A percentile compares a stretch with the other conserved stretches of the same genome.
phyloP scores from a whole-genome alignment of 2,329 filamentous ascomycete species.

The Bipolaris bicolor region DNA sequence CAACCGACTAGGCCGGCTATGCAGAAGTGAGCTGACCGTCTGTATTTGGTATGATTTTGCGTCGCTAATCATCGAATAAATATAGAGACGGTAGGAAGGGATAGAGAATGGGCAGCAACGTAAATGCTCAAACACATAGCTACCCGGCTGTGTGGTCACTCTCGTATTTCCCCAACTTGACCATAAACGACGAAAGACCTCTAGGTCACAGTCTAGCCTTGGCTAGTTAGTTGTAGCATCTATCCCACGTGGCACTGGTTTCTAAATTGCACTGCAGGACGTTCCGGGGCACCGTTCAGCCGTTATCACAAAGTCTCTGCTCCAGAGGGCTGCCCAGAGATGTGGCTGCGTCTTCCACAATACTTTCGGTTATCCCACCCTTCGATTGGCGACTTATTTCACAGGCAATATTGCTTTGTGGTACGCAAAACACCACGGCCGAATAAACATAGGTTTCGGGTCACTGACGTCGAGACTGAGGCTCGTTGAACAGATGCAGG shows the following conservation, averaged over 20 bases:
- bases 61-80: no score
- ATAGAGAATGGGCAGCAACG: no score
- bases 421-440: background rate
- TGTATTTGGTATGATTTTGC: no score
- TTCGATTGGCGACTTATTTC: background rate
- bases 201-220: background rate
- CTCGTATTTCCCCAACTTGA: background rate
- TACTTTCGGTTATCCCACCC: background rate
- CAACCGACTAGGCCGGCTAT: no score
- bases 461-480: background rate
- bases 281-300: background rate
- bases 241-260: background rate
- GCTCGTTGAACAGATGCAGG: background rate
- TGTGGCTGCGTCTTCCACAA: background rate
- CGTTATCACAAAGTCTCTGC: background rate
- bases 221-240: background rate
- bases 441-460: background rate
- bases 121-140: background rate
- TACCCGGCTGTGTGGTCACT: no score
- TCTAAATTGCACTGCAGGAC: background rate
- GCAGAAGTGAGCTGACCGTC: no score
- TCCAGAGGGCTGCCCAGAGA: background rate
- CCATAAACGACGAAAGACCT: background rate
- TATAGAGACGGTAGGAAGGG: no score
- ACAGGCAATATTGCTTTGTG: background rate